Evolutionary conservation across 192 early-diverging fungal species (phyloP).

Genomic region (Podila horticola): DNA sequence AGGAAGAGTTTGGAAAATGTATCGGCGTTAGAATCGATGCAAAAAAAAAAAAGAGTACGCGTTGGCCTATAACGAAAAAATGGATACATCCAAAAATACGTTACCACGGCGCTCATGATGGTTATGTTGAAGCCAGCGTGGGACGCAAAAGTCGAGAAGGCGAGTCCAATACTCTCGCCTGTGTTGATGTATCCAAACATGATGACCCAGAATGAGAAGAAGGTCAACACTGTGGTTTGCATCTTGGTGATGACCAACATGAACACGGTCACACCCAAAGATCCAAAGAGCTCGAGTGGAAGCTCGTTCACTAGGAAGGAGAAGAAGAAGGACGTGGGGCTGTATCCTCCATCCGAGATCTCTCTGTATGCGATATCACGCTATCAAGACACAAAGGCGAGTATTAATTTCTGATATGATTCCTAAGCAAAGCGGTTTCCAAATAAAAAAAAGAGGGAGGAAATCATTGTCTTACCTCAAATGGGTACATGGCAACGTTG

Average conservation of each 20-base stretch:
- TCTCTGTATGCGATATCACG: constrained; percentile 49
- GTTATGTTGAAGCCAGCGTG: constrained; percentile 51
- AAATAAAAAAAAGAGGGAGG: neutral
- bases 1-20: neutral
- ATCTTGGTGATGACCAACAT: constrained; percentile 34
- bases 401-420: neutral
- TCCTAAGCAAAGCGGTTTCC: neutral
- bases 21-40: neutral
- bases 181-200: constrained; percentile 54
- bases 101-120: constrained; percentile 47
- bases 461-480: constrained; percentile 26
- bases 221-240: constrained; percentile 39
- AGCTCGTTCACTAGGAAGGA: constrained; percentile 47
- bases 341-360: constrained; percentile 50
- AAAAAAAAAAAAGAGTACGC: neutral
- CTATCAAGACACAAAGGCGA: constrained; percentile 5
- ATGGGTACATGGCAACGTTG: constrained; percentile 48
- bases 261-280: constrained; percentile 36
- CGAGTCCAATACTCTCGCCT: constrained; percentile 44
- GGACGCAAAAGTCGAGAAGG: constrained; percentile 44
- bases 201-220: constrained; percentile 49
- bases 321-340: constrained; percentile 42
- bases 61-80: neutral
- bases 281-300: constrained; percentile 43
- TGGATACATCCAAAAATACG: neutral